A percentile compares a stretch with the other conserved stretches of the same genome.
Evolutionary conservation across 768 basidiomycete species (phyloP).

Genomic region (Agrocybe pediades): DNA sequence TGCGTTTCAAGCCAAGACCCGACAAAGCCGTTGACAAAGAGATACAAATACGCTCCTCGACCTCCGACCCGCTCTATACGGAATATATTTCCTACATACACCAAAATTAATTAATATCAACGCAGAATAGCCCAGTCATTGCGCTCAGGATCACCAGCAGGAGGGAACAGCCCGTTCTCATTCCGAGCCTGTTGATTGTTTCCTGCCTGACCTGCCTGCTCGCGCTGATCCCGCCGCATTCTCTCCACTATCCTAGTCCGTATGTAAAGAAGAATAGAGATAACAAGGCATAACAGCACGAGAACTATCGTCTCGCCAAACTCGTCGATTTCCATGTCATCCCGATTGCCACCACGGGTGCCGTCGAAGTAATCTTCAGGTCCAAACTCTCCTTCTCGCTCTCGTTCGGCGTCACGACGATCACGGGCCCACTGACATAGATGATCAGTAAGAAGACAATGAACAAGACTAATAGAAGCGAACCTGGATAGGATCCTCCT

Average conservation of each 20-base stretch:
- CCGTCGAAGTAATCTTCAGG: constrained; percentile 86
- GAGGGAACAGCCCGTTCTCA: constrained; percentile 57
- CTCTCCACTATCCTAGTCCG: constrained; percentile 78
- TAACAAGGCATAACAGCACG: constrained; percentile 68
- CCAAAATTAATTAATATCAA: constrained; percentile 29
- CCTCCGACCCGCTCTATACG: neutral
- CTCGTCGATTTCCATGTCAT: constrained; percentile 68
- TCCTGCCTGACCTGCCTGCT: constrained; percentile 42
- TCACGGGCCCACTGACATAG: constrained; percentile 72
- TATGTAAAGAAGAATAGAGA: constrained; percentile 76
- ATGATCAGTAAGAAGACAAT: constrained; percentile 1
- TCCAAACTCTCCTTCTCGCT: constrained; percentile 72
- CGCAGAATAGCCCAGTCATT: constrained; percentile 67
- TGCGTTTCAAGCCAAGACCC: constrained; percentile 8
- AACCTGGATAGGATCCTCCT: constrained; percentile 77
- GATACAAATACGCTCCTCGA: constrained; percentile 6
- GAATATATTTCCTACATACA: neutral
- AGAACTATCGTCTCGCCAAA: constrained; percentile 81
- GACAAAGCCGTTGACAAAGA: constrained; percentile 8
- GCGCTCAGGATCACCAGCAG: constrained; percentile 62
- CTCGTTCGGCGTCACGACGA: constrained; percentile 68
- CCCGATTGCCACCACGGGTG: constrained; percentile 59
- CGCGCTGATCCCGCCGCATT: constrained; percentile 64
- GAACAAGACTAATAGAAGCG: constrained; percentile 15
- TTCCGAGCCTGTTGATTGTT: constrained; percentile 39